Base-by-base conservation (phyloP, 345 rosid genomes). In the Passiflora organensis region DNA sequence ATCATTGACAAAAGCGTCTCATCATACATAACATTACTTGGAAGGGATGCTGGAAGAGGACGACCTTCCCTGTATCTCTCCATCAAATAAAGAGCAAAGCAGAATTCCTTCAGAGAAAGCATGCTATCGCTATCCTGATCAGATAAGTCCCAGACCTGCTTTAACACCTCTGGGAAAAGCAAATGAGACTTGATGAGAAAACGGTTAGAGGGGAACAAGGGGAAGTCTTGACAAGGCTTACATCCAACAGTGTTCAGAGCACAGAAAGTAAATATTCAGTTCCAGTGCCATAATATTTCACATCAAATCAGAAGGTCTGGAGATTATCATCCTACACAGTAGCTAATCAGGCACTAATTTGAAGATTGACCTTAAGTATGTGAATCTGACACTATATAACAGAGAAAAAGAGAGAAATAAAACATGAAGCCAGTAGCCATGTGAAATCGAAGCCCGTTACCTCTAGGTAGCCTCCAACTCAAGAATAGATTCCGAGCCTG, bases 391-490 rank as follows among this genome's bases (percentile, higher is more conserved):
- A 13, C 32, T 1, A 24, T 56, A 43, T 0, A 21, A 34, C n/a
- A 39, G 41, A 10, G 19, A 46, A 13, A 51, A 23, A 32, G 24
- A 4, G 49, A 51, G 43, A 46, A 2, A 32, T 9, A 32, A 23
- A 8, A 32, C 18, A 50, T 8, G 20, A 12, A n/a, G 43, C 43
- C 15, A 6, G 20, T 59, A 48, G 56, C 45, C 37, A 34, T 9
- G 15, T 20, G 39, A 19, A 19, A 25, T 10, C 22, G 54, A 66
- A 66, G 43, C 25, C 25, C 20, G 43, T 69, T 79, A 91, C 99
- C 99, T 81, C 99, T 81, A 38, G 99, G 96, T 50, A 91, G 75
- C 78, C 87, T 84, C 98, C 98, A 89, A 74, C 99, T 91, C 74
- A 88, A 76, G 70, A 91, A 91, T 49, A 91, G 75, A 76, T 89